Percentiles rank a stretch among this genome's conserved stretches.
phyloP scores from a whole-genome alignment of 2,329 filamentous ascomycete species.

The Cryphonectria parasitica region DNA sequence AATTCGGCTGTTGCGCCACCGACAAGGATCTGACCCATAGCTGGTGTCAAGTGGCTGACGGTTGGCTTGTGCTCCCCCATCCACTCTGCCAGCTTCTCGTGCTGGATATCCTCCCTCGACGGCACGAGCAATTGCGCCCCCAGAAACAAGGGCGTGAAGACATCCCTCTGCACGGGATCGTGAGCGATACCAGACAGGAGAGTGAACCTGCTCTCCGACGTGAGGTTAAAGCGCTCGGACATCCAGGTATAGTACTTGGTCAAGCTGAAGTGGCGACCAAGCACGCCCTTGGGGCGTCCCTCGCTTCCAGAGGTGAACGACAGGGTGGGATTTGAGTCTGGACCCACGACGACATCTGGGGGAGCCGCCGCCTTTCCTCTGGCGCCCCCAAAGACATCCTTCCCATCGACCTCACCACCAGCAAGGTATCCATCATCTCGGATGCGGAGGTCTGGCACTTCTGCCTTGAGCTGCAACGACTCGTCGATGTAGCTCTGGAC shows the following conservation, averaged over 20 bases:
- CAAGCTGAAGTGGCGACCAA: conserved; percentile 83
- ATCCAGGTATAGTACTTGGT: conserved; percentile 94
- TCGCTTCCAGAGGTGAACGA: conserved; percentile 70
- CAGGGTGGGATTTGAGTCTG: conserved; percentile 80
- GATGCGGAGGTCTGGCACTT: conserved; percentile 75
- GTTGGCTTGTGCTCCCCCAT: conserved; percentile 75
- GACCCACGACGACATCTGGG: conserved; percentile 79
- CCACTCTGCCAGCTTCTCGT: conserved; percentile 89
- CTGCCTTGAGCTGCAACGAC: conserved; percentile 71
- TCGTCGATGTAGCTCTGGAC: conserved; percentile 71
- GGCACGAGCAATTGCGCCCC: conserved; percentile 23
- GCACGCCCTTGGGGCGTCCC: conserved; percentile 61
- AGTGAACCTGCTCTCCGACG: conserved; percentile 63
- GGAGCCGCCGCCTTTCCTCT: conserved; percentile 55
- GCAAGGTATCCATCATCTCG: conserved; percentile 70
- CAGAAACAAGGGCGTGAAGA: conserved; percentile 27
- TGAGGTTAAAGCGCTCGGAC: conserved; percentile 72
- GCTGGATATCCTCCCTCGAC: conserved; percentile 64
- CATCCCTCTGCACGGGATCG: conserved; percentile 54
- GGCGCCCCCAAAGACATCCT: conserved; percentile 58
- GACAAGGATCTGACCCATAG: conserved; percentile 95
- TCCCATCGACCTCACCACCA: conserved; percentile 69
- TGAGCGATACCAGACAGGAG: conserved; percentile 86
- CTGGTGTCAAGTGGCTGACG: conserved; percentile 88
- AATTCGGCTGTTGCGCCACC: conserved; percentile 80